Conservation (phyloP, 768 basidiomycete species). For the Auricularia sp. region DNA sequence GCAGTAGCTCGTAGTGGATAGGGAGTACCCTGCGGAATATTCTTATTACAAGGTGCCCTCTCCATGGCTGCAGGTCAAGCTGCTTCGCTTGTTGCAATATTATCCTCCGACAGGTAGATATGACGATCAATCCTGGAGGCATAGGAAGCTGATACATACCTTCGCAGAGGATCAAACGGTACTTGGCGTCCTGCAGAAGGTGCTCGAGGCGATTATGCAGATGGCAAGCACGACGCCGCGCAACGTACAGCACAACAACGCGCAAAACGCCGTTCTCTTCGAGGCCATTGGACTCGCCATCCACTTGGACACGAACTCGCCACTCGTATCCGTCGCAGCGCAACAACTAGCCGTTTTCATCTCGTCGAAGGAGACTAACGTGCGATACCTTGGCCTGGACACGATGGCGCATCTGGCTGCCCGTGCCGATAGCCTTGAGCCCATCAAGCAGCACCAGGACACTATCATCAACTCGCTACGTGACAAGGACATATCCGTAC, state of each 20-base stretch:
- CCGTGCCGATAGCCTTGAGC: constrained; percentile 78
- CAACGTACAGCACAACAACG: constrained; percentile 98
- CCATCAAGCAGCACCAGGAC: constrained; percentile 90
- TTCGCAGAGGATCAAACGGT: constrained; percentile 72
- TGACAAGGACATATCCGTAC: constrained; percentile 95
- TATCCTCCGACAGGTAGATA: constrained; percentile 85
- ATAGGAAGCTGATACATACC: neutral
- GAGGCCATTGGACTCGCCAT: constrained; percentile 96
- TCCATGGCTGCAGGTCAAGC: constrained; percentile 95
- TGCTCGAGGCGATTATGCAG: constrained; percentile 84
- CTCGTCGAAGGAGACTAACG: constrained; percentile 96
- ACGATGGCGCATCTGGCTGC: constrained; percentile 98
- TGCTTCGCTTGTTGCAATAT: constrained; percentile 86
- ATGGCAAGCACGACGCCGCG: constrained; percentile 73
- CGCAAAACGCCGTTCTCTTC: constrained; percentile 95
- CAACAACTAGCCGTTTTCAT: constrained; percentile 92
- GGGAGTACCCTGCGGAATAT: constrained; percentile 81
- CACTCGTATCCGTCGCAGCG: constrained; percentile 79
- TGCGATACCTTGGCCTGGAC: constrained; percentile 92
- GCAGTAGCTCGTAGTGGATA: constrained; percentile 78
- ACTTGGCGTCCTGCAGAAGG: constrained; percentile 63
- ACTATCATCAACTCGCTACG: constrained; percentile 91
- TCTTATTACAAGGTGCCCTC: constrained; percentile 97
- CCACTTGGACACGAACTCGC: constrained; percentile 85
- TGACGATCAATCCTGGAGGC: neutral